Conservation (phyloP, 2,329 filamentous ascomycete genomes). For the Paramyrothecium roridum region DNA sequence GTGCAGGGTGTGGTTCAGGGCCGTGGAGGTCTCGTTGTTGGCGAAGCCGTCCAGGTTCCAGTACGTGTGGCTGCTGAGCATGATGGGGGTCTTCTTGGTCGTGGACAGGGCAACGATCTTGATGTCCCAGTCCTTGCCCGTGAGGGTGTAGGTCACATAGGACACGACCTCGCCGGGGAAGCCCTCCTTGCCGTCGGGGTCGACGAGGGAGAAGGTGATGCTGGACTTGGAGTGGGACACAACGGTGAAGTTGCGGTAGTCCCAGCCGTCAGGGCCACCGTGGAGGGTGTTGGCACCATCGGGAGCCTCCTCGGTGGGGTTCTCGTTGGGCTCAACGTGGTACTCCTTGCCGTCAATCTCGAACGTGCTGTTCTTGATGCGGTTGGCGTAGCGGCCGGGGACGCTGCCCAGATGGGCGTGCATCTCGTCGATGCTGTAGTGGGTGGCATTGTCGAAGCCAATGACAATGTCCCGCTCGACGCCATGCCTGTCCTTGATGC, state of each 20-base stretch:
- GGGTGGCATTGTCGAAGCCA: constrained; percentile 73
- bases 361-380: constrained; percentile 75
- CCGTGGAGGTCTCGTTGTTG: constrained; percentile 63
- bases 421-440: constrained; percentile 61
- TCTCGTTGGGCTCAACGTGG: constrained; percentile 61
- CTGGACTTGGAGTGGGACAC: constrained; percentile 62
- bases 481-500: constrained; percentile 67
- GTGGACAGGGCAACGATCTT: constrained; percentile 69
- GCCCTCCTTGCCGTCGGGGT: constrained; percentile 69
- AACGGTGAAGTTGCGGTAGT: constrained; percentile 75
- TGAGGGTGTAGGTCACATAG: constrained; percentile 70
- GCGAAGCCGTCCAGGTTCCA: constrained; percentile 82
- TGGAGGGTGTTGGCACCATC: constrained; percentile 63
- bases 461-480: constrained; percentile 67
- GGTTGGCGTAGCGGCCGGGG: constrained; percentile 75
- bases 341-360: constrained; percentile 61
- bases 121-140: constrained; percentile 65
- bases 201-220: constrained; percentile 73
- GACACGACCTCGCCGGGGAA: constrained; percentile 77
- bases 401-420: constrained; percentile 73
- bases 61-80: constrained; percentile 73
- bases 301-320: constrained; percentile 47
- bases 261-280: constrained; percentile 70
- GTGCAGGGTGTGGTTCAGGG: constrained; percentile 69
- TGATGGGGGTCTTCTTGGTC: constrained; percentile 76